phyloP scores from a whole-genome alignment of 768 basidiomycete species.

The Nevesoporus exiguus region DNA sequence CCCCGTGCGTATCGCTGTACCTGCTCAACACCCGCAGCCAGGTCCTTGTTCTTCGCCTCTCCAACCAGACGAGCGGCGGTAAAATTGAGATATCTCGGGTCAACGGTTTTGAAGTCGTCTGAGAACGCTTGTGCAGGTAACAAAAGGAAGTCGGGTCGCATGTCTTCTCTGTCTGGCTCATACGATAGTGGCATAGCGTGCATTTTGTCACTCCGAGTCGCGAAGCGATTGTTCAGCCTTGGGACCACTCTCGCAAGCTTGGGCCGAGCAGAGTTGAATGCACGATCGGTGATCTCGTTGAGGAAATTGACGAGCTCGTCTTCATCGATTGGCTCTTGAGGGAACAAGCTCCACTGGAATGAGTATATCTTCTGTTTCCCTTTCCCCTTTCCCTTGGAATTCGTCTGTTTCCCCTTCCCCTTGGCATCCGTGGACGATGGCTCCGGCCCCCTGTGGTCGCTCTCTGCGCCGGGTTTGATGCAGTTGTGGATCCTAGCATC shows the following conservation, averaged over 20 bases:
- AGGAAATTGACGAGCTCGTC: conserved; percentile 7
- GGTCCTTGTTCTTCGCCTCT: not conserved
- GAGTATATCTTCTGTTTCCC: not conserved
- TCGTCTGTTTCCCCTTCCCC: not conserved
- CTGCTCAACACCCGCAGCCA: not conserved
- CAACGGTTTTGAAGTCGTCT: not conserved
- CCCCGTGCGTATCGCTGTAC: conserved; percentile 4
- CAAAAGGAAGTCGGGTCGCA: not conserved
- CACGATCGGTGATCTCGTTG: conserved; percentile 2
- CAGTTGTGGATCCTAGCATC: not conserved
- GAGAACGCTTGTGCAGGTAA: conserved; percentile 9
- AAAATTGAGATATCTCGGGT: not conserved
- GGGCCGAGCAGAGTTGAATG: not conserved
- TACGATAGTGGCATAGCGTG: not conserved
- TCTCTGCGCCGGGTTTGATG: not conserved
- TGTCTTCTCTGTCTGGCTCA: not conserved
- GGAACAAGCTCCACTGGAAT: conserved; percentile 8
- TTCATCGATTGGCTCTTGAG: not conserved
- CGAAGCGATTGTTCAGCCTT: not conserved
- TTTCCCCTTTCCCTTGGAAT: not conserved
- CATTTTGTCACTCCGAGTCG: not conserved
- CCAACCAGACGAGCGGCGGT: not conserved
- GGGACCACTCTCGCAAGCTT: not conserved
- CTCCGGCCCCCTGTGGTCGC: no score
- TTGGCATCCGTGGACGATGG: not conserved